Evolutionary conservation across 441 rosid species (phyloP), one percentile per base, ranked within the genome.

Genomic region (Gossypium lobatum): DNA sequence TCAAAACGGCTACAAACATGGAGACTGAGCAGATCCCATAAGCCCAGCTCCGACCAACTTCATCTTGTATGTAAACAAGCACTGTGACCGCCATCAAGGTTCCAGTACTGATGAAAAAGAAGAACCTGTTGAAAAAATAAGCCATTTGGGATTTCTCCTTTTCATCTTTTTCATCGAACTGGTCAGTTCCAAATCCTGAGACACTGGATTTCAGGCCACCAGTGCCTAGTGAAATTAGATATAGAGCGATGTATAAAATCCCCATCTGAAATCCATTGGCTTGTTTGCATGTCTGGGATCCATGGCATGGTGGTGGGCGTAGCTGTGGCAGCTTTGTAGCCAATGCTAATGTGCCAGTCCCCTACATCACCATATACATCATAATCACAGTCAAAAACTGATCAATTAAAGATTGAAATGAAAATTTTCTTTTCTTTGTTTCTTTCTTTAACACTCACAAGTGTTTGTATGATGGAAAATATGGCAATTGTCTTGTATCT

Each of bases 161-260:
- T 3, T 73, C 72, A 31, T 85, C 83, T 39, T 77, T 80, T 57
- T 77, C 84, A 64, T 85, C 87, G 50, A 83, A 83, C 60, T 85
- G 88, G 75, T 85, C 84, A 0, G 85, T 83, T 76, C 87, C 88
- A 3, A 83, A 85, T 9, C 84, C 87, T 0, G 88, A 83, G 20
- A 85, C 83, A 13, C 86, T 83, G 1, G 88, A 83, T 78, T 85
- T 85, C 2, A 85, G 79, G 53, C 88, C 87, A 50, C 88, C 88
- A 0, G 87, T 83, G 46, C 88, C 88, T 0, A 85, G 71, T 48
- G 88, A 83, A 21, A 81, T 73, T 20, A 83, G 70, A 79, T 83
- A 83, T 26, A 85, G 76, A 34, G 81, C 77, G 8, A 78, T 17
- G 80, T 83, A 85, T 18, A 83, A 71, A 69, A 81, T 34, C 20